Evolutionary conservation across 2,329 filamentous ascomycete genomes (phyloP).

Genomic region (Tricladium varicosporioides): DNA sequence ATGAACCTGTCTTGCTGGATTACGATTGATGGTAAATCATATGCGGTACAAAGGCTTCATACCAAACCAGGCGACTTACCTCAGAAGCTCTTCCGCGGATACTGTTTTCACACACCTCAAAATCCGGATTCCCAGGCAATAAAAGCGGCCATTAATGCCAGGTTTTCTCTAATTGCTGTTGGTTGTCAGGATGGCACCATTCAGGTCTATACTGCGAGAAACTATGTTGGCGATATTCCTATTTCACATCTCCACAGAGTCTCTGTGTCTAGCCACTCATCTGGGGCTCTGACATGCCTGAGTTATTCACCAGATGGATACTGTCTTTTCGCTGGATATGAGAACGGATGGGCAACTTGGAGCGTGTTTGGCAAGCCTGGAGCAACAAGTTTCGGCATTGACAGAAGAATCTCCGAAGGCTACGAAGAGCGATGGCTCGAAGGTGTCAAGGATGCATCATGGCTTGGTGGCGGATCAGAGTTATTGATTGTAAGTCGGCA

Average conservation of each 20-base stretch:
- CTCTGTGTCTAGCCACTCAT: conserved; percentile 63
- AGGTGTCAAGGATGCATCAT: conserved; percentile 74
- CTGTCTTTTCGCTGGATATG: conserved; percentile 90
- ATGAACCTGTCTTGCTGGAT: conserved; percentile 97
- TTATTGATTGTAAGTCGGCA: conserved; percentile 70
- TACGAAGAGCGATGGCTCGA: conserved; percentile 85
- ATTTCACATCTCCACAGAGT: conserved; percentile 75
- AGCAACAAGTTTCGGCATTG: conserved; percentile 76
- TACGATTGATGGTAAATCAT: conserved; percentile 81
- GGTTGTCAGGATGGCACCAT: conserved; percentile 78
- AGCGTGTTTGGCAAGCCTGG: conserved; percentile 94
- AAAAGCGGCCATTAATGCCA: conserved; percentile 83
- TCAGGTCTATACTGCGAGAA: conserved; percentile 85
- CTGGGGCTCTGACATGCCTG: conserved; percentile 72
- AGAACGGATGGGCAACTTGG: conserved; percentile 93
- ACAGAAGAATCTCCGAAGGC: conserved; percentile 58
- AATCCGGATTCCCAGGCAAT: conserved; percentile 59
- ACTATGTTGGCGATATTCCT: conserved; percentile 91
- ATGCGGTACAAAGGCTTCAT: conserved; percentile 77
- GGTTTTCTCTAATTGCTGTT: conserved; percentile 90
- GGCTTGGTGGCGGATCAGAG: conserved; percentile 86
- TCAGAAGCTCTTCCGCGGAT: conserved; percentile 75
- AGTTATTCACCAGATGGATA: conserved; percentile 94
- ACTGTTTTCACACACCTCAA: conserved; percentile 81
- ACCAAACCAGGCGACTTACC: conserved; percentile 43